phyloP scores from a whole-genome alignment of 768 basidiomycete species.

The Chlorophyllum brunneum region DNA sequence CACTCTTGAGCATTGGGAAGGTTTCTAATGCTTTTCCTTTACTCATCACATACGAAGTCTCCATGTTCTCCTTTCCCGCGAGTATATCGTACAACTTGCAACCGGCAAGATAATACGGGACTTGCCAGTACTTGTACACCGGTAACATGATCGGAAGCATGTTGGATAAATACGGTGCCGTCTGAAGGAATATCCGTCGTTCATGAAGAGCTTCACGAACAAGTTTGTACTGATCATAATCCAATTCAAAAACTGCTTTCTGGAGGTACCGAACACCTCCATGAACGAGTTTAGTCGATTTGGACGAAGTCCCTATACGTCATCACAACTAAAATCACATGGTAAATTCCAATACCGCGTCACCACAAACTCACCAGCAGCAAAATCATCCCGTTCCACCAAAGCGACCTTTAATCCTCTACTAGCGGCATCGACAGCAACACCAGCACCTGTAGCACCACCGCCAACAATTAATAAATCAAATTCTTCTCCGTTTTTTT shows the following conservation, averaged over 20 bases:
- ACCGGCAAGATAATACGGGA: conserved; percentile 94
- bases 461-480: conserved; percentile 88
- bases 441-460: conserved; percentile 93
- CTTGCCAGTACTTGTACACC: conserved; percentile 98
- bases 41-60: conserved; percentile 91
- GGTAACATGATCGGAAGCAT: conserved; percentile 98
- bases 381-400: conserved; percentile 91
- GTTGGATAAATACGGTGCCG: conserved; percentile 86
- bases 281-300: conserved; percentile 97
- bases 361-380: conserved; percentile 71
- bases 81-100: conserved; percentile 96
- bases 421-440: conserved; percentile 93
- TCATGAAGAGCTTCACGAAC: conserved; percentile 95
- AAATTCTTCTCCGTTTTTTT: conserved; percentile 50
- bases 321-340: not conserved
- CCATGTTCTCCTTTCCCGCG: conserved; percentile 97
- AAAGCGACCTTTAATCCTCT: conserved; percentile 90
- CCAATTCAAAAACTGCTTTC: conserved; percentile 92
- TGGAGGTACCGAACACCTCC: conserved; percentile 97
- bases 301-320: conserved; percentile 82
- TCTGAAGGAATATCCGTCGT: conserved; percentile 89
- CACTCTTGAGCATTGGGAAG: conserved; percentile 93
- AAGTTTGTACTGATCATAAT: conserved; percentile 95
- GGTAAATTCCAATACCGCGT: not conserved
- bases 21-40: conserved; percentile 90